Conservation (phyloP, 2,329 filamentous ascomycete genomes). For the Penicillium sp. region DNA sequence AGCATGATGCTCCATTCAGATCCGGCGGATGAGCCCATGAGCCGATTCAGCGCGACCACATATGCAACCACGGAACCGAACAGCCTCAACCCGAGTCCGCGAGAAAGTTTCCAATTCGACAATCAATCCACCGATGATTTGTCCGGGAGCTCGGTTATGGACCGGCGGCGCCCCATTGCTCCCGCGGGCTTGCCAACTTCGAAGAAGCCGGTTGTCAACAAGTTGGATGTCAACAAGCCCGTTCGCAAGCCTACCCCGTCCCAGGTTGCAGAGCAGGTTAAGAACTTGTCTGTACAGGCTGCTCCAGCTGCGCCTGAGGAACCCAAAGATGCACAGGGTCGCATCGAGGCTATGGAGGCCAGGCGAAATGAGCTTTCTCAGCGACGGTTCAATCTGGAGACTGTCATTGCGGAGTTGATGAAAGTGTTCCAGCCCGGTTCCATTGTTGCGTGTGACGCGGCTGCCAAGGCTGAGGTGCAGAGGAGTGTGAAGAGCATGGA, state of each 20-base stretch:
- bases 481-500: conserved; percentile 67
- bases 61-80: conserved; percentile 40
- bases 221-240: conserved; percentile 24
- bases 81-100: conserved; percentile 39
- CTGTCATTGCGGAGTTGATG: conserved; percentile 74
- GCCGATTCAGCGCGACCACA: conserved; percentile 65
- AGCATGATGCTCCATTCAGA: conserved; percentile 38
- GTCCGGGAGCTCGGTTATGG: conserved; percentile 37
- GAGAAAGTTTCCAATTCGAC: conserved; percentile 35
- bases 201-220: conserved; percentile 33
- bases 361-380: conserved; percentile 66
- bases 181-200: conserved; percentile 32
- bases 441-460: conserved; percentile 67
- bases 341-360: conserved; percentile 67
- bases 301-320: conserved; percentile 64
- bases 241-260: conserved; percentile 48
- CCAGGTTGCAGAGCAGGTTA: conserved; percentile 28
- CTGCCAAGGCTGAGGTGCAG: conserved; percentile 59
- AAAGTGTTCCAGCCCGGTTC: conserved; percentile 71
- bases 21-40: conserved; percentile 52
- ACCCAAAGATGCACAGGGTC: conserved; percentile 56
- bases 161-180: conserved; percentile 40
- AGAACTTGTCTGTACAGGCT: conserved; percentile 40
- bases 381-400: conserved; percentile 70
- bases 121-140: conserved; percentile 35